These are phyloP conservation scores for Mucor irregularis DNA, from an alignment of 371 early-diverging fungal species.

Conservation along the genomic window DNA sequence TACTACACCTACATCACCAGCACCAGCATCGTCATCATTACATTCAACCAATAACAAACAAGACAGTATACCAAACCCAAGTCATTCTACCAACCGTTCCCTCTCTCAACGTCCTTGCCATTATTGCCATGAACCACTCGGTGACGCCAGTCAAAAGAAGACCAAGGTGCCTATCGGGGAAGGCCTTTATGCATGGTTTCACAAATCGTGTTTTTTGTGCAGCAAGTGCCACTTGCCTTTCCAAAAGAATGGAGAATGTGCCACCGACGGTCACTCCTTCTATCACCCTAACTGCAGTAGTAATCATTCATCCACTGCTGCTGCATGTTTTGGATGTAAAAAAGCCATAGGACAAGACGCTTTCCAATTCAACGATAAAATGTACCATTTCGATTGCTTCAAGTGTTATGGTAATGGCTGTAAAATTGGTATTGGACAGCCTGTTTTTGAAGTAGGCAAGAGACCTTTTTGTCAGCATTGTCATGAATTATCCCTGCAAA, in stretches of 20 bases:
- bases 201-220: conserved; percentile 72
- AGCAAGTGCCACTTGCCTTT: conserved; percentile 65
- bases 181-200: conserved; percentile 43
- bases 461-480: conserved; percentile 13
- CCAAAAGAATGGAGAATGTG: conserved; percentile 56
- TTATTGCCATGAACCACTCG: conserved; percentile 29
- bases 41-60: neutral
- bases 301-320: neutral
- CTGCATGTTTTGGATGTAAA: conserved; percentile 10
- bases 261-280: conserved; percentile 42
- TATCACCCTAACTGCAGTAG: conserved; percentile 49
- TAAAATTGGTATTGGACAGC: conserved; percentile 10
- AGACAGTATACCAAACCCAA: neutral
- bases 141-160: conserved; percentile 24
- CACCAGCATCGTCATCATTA: neutral
- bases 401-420: conserved; percentile 34
- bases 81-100: neutral
- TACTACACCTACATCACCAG: neutral
- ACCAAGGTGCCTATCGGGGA: conserved; percentile 22
- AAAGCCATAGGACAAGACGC: conserved; percentile 10
- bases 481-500: neutral
- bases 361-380: conserved; percentile 14
- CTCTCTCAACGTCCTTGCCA: conserved; percentile 22
- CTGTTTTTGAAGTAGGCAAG: conserved; percentile 14
- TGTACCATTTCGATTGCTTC: conserved; percentile 25